Evolutionary conservation across 78 protist species (phyloP), one percentile per base, ranked within the genome.

Genomic region (Tieghemostelium lacteum): DNA sequence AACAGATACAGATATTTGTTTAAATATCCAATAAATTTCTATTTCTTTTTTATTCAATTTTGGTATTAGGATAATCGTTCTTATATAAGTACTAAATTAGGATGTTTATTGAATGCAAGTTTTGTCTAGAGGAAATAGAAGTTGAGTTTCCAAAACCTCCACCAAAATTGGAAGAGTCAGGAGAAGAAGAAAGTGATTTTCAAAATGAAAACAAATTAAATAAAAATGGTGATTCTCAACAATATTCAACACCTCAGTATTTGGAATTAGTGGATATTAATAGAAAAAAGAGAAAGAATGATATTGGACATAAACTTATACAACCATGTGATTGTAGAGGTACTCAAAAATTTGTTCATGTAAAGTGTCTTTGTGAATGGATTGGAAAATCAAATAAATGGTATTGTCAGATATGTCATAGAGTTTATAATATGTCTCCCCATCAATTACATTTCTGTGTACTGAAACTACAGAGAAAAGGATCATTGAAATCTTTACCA

Each of bases 41-140:
- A n/a, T n/a, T n/a, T n/a, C n/a, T n/a, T n/a, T n/a, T n/a, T n/a
- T n/a, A n/a, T n/a, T n/a, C n/a, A n/a, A n/a, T n/a, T n/a, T n/a
- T n/a, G n/a, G n/a, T n/a, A n/a, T n/a, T n/a, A n/a, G n/a, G n/a
- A n/a, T n/a, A n/a, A n/a, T n/a, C n/a, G n/a, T n/a, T n/a, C n/a
- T n/a, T n/a, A n/a, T n/a, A n/a, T n/a, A n/a, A n/a, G n/a, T n/a
- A n/a, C n/a, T n/a, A n/a, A n/a, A n/a, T n/a, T n/a, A n/a, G n/a
- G n/a, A 83, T 83, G 91, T 69, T 83, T 31, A 45, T 83, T n/a
- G 91, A 83, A 83, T 83, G 91, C 58, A 83, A 78, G 69, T 83
- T 83, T 83, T 83, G 91, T 83, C 69, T 83, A 39, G 91, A 83
- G 55, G 91, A 83, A 45, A 31, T 83, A 14, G 91, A 83, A 60